A percentile compares a stretch with the other conserved stretches of the same genome.
These are phyloP conservation scores for Solanum hybrid DNA, from an alignment of 305 asterid genomes.

Conservation along the genomic window DNA sequence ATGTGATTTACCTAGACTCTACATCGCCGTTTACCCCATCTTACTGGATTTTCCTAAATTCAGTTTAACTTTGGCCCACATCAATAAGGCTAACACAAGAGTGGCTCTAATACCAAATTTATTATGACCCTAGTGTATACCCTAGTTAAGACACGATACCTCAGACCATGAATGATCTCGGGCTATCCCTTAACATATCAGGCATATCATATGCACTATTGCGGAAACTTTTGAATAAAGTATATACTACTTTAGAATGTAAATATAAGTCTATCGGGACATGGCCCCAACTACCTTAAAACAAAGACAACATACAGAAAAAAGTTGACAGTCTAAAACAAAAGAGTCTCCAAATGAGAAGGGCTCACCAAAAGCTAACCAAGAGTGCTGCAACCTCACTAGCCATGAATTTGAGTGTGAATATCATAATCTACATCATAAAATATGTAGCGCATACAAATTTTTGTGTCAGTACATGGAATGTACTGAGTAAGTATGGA, in stretches of 20 bases:
- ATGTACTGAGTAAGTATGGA: background rate
- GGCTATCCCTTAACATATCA: background rate
- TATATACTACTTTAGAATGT: background rate
- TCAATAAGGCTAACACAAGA: background rate
- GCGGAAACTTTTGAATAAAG: too few relatives aligned
- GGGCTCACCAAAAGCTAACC: background rate
- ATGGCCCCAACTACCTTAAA: background rate
- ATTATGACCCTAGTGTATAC: background rate
- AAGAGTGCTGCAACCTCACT: background rate
- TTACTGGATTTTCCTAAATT: too few relatives aligned
- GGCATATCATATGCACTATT: background rate
- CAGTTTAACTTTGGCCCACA: background rate
- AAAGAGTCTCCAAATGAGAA: background rate
- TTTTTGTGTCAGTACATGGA: background rate
- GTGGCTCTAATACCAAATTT: background rate
- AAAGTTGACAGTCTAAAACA: background rate
- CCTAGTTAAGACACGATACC: background rate
- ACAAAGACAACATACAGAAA: background rate
- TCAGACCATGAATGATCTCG: background rate
- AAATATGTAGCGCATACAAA: background rate
- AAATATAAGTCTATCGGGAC: background rate
- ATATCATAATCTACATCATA: background rate
- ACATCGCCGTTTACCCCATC: rapidly evolving
- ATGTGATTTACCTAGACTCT: too few relatives aligned
- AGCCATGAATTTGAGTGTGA: background rate